A percentile compares a stretch with the other conserved stretches of the same genome.
phyloP scores from a whole-genome alignment of 768 basidiomycete species.

The Cytidiella melzeri region DNA sequence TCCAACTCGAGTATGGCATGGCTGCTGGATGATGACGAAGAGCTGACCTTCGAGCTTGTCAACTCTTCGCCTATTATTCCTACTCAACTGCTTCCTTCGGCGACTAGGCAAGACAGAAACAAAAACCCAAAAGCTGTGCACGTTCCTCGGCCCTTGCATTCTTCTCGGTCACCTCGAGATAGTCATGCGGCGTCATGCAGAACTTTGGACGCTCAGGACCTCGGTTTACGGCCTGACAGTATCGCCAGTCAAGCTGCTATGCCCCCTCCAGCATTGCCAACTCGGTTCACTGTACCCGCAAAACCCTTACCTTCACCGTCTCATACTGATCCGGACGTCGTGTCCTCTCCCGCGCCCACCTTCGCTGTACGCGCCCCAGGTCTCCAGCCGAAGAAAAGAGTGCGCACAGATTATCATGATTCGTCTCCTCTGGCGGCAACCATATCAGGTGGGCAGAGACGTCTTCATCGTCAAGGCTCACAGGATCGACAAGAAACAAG shows the following conservation, averaged over 20 bases:
- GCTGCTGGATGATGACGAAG: slow-evolving; percentile 63
- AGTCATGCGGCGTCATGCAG: no score
- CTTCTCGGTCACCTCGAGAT: background rate
- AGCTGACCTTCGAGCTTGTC: slow-evolving; percentile 40
- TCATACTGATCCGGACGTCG: slow-evolving; percentile 3
- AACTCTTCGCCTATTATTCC: slow-evolving; percentile 38
- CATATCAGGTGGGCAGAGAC: slow-evolving; percentile 28
- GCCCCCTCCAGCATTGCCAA: slow-evolving; percentile 33
- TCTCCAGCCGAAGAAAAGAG: slow-evolving; percentile 23
- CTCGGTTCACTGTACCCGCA: slow-evolving; percentile 16
- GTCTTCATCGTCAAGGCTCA: slow-evolving; percentile 17
- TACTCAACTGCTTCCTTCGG: background rate
- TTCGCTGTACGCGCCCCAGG: slow-evolving; percentile 41
- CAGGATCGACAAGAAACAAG: slow-evolving; percentile 11
- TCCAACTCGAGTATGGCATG: slow-evolving; percentile 47
- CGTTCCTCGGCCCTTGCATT: background rate
- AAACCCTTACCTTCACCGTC: slow-evolving; percentile 13
- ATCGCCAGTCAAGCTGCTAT: slow-evolving; percentile 16
- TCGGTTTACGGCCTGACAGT: background rate
- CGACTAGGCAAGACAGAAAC: background rate
- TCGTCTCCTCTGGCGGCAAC: slow-evolving; percentile 26
- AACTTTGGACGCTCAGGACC: background rate
- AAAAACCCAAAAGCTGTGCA: background rate
- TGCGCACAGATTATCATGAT: slow-evolving; percentile 15
- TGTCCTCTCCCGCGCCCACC: slow-evolving; percentile 31